Conservation (phyloP, 208 protist species). For the Crithidia mellificae region DNA sequence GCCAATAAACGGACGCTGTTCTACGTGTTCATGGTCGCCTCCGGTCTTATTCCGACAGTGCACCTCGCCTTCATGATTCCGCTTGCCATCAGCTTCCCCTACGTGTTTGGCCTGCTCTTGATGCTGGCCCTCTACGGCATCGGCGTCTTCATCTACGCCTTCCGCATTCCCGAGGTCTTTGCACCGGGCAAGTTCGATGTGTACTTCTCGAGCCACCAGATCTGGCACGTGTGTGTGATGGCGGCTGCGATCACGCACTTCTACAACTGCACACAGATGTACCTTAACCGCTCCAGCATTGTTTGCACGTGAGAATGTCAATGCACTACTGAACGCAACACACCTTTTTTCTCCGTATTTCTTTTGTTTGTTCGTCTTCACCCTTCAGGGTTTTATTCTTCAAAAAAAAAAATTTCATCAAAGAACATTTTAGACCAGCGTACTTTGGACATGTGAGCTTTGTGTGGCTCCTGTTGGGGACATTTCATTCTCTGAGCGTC, state of each 20-base stretch:
- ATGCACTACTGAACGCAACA: not conserved
- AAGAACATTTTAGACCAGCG: too few species aligned
- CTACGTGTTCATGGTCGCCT: slow-evolving; percentile 77
- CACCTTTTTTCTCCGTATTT: not conserved
- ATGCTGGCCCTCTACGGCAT: slow-evolving; percentile 78
- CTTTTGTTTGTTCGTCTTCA: not conserved
- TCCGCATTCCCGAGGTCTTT: slow-evolving; percentile 75
- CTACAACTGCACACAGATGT: slow-evolving; percentile 71
- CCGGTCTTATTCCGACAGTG: slow-evolving; percentile 62
- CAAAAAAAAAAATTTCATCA: too few species aligned
- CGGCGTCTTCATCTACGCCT: slow-evolving; percentile 82
- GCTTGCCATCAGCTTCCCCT: slow-evolving; percentile 39
- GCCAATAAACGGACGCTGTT: slow-evolving; percentile 61
- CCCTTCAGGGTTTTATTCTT: too few species aligned
- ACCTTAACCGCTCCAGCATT: slow-evolving; percentile 44
- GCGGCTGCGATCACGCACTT: slow-evolving; percentile 74
- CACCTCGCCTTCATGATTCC: slow-evolving; percentile 63
- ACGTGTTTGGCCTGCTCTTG: slow-evolving; percentile 53
- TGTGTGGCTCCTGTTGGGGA: too few species aligned
- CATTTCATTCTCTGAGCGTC: too few species aligned
- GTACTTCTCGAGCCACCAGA: slow-evolving; percentile 72
- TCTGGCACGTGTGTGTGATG: slow-evolving; percentile 87
- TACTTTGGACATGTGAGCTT: too few species aligned
- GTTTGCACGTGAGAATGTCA: slow-evolving; percentile 26
- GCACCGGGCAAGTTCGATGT: slow-evolving; percentile 75